These are phyloP conservation scores for Paecilomyces sp. DNA, from an alignment of 2,329 filamentous ascomycete species.

Conservation along the genomic window DNA sequence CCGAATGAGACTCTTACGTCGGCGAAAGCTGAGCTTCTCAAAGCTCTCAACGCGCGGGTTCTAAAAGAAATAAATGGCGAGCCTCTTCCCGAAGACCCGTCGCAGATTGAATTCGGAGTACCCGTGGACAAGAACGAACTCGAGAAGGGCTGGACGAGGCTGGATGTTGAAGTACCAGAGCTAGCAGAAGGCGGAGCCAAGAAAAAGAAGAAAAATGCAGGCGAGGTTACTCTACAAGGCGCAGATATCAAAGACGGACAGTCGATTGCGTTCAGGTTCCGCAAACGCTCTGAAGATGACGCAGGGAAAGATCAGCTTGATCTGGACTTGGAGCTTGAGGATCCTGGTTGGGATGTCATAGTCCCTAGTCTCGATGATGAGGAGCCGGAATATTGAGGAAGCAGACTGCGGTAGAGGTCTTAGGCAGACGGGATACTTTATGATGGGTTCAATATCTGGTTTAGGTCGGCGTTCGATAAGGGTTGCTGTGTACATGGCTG, in stretches of 20 bases:
- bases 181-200: slow-evolving; percentile 16
- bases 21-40: slow-evolving; percentile 53
- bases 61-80: slow-evolving; percentile 32
- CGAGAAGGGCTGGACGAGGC: slow-evolving; percentile 42
- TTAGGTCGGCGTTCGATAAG: background rate
- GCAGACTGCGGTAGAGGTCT: background rate
- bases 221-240: slow-evolving; percentile 16
- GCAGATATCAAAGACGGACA: slow-evolving; percentile 23
- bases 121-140: slow-evolving; percentile 42
- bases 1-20: slow-evolving; percentile 50
- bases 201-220: slow-evolving; percentile 18
- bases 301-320: slow-evolving; percentile 13
- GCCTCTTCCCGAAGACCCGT: slow-evolving; percentile 28
- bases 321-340: slow-evolving; percentile 20
- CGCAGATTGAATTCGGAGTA: slow-evolving; percentile 41
- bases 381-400: slow-evolving; percentile 9
- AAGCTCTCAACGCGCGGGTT: slow-evolving; percentile 44
- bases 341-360: slow-evolving; percentile 30
- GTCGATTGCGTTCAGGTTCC: slow-evolving; percentile 28
- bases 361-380: slow-evolving; percentile 28
- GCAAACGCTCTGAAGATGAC: slow-evolving; percentile 10
- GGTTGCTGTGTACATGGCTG: background rate
- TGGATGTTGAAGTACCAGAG: slow-evolving; percentile 27
- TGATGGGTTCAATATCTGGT: background rate
- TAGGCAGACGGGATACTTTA: background rate